A percentile compares a stretch with the other conserved stretches of the same genome.
Evolutionary conservation across 495 filamentous ascomycete species (phyloP).

Genomic region (Podospora didyma): DNA sequence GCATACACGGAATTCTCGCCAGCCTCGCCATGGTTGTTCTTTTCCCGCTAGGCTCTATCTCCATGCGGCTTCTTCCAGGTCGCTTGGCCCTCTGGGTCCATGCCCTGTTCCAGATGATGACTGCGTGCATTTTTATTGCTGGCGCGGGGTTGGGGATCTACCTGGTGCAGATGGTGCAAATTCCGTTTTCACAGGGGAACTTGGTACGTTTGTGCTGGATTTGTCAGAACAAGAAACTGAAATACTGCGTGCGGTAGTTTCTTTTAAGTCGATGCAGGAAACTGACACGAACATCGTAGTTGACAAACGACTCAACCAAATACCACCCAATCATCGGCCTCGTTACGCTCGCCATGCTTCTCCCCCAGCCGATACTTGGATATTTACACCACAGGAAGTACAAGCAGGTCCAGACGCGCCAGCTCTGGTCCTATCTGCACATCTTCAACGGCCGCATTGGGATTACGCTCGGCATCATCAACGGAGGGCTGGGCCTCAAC

Average conservation of each 20-base stretch:
- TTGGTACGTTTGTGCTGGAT: constrained; percentile 15
- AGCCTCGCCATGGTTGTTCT: constrained; percentile 43
- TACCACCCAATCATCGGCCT: constrained; percentile 57
- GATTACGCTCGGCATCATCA: constrained; percentile 61
- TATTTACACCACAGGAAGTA: constrained; percentile 56
- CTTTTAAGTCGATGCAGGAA: not conserved
- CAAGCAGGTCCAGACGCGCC: constrained; percentile 40
- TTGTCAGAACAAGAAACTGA: too few species aligned
- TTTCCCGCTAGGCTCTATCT: constrained; percentile 52
- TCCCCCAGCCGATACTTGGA: constrained; percentile 61
- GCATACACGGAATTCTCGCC: constrained; percentile 40
- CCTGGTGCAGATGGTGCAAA: constrained; percentile 31
- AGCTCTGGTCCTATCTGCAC: constrained; percentile 52
- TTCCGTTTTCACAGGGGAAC: constrained; percentile 11
- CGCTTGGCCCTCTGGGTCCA: constrained; percentile 41
- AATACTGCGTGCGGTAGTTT: too few species aligned
- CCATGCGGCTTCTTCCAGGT: constrained; percentile 47
- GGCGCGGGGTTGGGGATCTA: constrained; percentile 60
- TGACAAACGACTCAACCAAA: constrained; percentile 21
- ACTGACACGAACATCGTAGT: constrained; percentile 3
- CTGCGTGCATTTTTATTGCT: constrained; percentile 45
- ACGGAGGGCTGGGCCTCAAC: constrained; percentile 61
- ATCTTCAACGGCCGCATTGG: constrained; percentile 58
- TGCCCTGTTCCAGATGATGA: constrained; percentile 51
- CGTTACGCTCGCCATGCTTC: constrained; percentile 47